Evolutionary conservation across 345 rosid species (phyloP), one percentile per base, ranked within the genome.

Genomic region (Populus ilicifolia): DNA sequence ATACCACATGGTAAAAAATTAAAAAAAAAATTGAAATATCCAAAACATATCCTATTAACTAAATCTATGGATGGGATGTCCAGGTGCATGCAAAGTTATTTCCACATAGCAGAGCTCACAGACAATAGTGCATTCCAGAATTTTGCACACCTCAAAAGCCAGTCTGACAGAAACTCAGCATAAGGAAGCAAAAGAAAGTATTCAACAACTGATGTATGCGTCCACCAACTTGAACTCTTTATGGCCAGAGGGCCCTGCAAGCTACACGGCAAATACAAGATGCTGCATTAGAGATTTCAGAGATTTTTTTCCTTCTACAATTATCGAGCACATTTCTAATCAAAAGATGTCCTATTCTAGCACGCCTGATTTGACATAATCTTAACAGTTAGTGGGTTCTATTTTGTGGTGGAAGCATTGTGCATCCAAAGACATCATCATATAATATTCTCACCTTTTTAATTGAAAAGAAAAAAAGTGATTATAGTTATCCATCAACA

Each of bases 131-230:
- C 62, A 46, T 25, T 27, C 16, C 36, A 23, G 36, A 43, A 73
- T 67, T 63, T 75, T 63, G 0, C 61, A 21, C 25, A 75, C 82
- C 69, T 70, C 44, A 78, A 72, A 67, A 48, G 23, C 85, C 85
- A 82, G 30, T 69, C 76, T 20, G 6, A 50, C 29, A 82, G 56
- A 44, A 79, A 30, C 67, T 48, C 59, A 8, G 77, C 75, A 68
- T 75, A 82, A 72, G 82, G 85, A 61, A 82, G 80, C 77, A 82
- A 76, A 72, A 76, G 78, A 50, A 68, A 78, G 73, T 79, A 76
- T 23, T 82, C 82, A 59, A 79, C 80, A 68, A 73, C 80, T 39
- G 71, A 14, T 5, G 80, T 72, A 38, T 36, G 73, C 2, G 48
- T 66, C 85, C 85, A 82, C 64, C 23, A 36, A 50, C 18, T 12